Base-by-base conservation (phyloP, 2,329 filamentous ascomycete genomes). In the Diaporthe australafricana region DNA sequence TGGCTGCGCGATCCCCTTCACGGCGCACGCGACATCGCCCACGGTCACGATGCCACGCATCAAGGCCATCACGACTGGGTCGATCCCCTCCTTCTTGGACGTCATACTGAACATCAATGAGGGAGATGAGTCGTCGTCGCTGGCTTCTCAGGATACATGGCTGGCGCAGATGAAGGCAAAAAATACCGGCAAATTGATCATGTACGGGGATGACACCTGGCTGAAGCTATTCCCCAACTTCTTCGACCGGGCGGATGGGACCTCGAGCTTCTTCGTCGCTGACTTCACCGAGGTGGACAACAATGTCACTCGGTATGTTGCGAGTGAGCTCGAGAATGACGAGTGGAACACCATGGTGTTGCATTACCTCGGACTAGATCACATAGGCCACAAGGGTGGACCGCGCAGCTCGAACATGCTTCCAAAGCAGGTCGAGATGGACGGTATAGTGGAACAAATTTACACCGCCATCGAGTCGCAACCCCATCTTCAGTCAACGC, bases 201-300 rank as follows among this genome's bases (percentile, higher is more conserved):
- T 99, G 92, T 98, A 96, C 79, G 96, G 96, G 62, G 96, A 99
- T 79, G 96, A 99, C 81, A 99, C 96, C 25, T 99, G 96, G 97
- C 85, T 99, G 76, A 98, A 98, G 84, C 87, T 99, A 17, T 99
- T 99, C 77, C 96, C 96, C 0, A 90, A 89, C 20, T 94, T 93
- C 60, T 99, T 99, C 83, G 90, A 92, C 76, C 91, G 95, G 50
- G 87, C 91, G 65, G 97, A 99, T 82, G 96, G 97, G 60, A 99
- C 96, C 2, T 95, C 95, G 70, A 98, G 96, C 84, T 99, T 99
- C 82, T 99, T 98, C 82, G 96, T 99, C 77, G 95, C 96, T 81
- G 96, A 99, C 81, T 99, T 98, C 79, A 97, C 94, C 63, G 95
- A 99, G 85, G 97, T 99, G 75, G 96, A 99, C 83, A 92, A 95